These are phyloP conservation scores for Heteromeles arbutifolia DNA, from an alignment of 306 rosid genomes.

Conservation along the genomic window DNA sequence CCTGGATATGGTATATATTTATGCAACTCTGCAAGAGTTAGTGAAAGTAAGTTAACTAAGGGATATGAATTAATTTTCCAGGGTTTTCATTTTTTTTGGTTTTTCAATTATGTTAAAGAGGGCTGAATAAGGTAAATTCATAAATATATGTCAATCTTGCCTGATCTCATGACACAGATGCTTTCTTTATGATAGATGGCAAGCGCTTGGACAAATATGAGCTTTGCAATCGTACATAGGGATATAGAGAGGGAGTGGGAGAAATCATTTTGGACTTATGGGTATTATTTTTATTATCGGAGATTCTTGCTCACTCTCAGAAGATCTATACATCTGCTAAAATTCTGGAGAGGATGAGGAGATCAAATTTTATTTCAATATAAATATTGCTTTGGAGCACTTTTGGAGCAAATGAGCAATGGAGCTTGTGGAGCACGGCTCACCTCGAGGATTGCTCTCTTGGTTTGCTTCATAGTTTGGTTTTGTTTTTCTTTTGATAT, in stretches of 20 bases:
- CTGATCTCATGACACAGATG: constrained; percentile 86
- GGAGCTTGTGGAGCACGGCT: constrained; percentile 99
- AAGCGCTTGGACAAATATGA: constrained; percentile 99
- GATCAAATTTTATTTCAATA: constrained; percentile 83
- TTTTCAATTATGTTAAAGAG: constrained; percentile 55
- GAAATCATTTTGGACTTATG: constrained; percentile 93
- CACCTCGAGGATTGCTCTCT: constrained; percentile 99
- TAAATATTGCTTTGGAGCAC: constrained; percentile 93
- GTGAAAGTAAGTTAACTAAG: constrained; percentile 23
- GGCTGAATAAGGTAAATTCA: constrained; percentile 75
- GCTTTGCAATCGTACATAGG: constrained; percentile 99
- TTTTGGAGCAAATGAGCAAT: constrained; percentile 99
- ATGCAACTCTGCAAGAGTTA: constrained; percentile 17
- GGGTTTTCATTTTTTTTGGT: constrained; percentile 23
- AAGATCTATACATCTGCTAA: constrained; percentile 89
- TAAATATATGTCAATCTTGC: constrained; percentile 68
- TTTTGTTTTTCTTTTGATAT: constrained; percentile 52
- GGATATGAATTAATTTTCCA: constrained; percentile 30
- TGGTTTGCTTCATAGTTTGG: constrained; percentile 99
- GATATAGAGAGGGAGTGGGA: constrained; percentile 99
- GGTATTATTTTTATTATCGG: constrained; percentile 76
- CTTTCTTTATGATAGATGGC: constrained; percentile 99
- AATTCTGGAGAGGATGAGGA: constrained; percentile 92
- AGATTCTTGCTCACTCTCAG: constrained; percentile 96
- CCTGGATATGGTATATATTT: constrained; percentile 9